Evolutionary conservation across 2,329 filamentous ascomycete species (phyloP).

Genomic region (Neofusicoccum parvum): DNA sequence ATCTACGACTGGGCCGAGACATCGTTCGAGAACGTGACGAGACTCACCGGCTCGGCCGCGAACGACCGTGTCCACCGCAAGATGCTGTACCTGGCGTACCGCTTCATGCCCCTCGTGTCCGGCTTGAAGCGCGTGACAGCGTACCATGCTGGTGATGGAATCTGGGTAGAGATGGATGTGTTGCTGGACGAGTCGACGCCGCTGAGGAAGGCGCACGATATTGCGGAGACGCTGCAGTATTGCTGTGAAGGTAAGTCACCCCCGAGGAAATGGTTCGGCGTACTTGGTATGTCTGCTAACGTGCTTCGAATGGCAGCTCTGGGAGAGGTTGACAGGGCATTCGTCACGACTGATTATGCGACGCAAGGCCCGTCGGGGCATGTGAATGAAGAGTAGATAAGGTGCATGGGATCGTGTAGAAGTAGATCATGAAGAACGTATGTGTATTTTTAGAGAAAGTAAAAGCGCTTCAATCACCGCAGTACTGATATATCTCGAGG

Average conservation of each 20-base stretch:
- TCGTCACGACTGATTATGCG: slow-evolving; percentile 55
- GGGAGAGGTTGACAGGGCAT: slow-evolving; percentile 55
- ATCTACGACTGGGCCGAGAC: slow-evolving; percentile 70
- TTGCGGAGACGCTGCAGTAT: slow-evolving; percentile 66
- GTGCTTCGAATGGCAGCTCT: slow-evolving; percentile 30
- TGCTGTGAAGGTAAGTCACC: slow-evolving; percentile 53
- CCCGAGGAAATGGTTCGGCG: slow-evolving; percentile 30
- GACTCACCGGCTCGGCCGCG: slow-evolving; percentile 61
- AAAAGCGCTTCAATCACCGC: too few species aligned
- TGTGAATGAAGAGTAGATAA: slow-evolving; percentile 29
- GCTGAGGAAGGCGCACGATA: slow-evolving; percentile 58
- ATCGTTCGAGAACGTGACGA: slow-evolving; percentile 60
- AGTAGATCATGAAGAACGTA: too few species aligned
- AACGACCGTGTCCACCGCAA: slow-evolving; percentile 56
- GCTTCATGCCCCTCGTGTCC: slow-evolving; percentile 56
- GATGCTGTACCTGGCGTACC: slow-evolving; percentile 61
- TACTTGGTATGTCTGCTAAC: neutral
- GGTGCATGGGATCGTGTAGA: too few species aligned
- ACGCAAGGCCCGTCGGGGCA: slow-evolving; percentile 45
- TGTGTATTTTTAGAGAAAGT: too few species aligned
- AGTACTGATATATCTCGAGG: too few species aligned
- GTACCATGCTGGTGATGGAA: slow-evolving; percentile 64
- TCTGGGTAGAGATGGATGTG: slow-evolving; percentile 65
- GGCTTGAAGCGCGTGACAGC: slow-evolving; percentile 59
- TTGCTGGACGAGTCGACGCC: slow-evolving; percentile 57